Conservation (phyloP, 2,329 filamentous ascomycete species). For the Celoporthe dispersa region DNA sequence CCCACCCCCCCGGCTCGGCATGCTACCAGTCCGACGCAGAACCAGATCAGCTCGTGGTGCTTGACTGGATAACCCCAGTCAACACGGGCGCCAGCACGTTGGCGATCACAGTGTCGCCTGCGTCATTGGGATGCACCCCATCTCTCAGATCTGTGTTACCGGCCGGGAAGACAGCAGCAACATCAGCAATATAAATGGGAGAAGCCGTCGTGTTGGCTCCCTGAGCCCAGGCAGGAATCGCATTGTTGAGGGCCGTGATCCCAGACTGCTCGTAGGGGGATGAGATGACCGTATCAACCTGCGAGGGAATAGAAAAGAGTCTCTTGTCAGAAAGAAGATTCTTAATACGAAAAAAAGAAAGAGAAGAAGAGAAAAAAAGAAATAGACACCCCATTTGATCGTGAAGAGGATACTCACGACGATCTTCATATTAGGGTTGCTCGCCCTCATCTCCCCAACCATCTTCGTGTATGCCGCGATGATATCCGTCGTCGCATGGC, state of each 20-base stretch:
- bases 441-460: slow-evolving; percentile 41
- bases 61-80: slow-evolving; percentile 38
- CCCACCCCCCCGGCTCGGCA: background rate
- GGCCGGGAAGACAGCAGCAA: slow-evolving; percentile 40
- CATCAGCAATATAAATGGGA: slow-evolving; percentile 47
- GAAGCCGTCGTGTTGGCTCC: slow-evolving; percentile 42
- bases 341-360: no score
- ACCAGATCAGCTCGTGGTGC: background rate
- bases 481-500: slow-evolving; percentile 40
- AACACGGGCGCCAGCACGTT: slow-evolving; percentile 39
- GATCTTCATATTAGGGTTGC: slow-evolving; percentile 45
- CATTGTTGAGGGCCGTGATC: slow-evolving; percentile 33
- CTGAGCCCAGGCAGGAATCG: slow-evolving; percentile 42
- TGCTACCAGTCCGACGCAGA: background rate
- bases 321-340: background rate
- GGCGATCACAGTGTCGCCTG: slow-evolving; percentile 42
- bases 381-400: no score
- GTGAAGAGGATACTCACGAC: slow-evolving; percentile 39
- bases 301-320: background rate
- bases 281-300: slow-evolving; percentile 48
- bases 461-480: slow-evolving; percentile 46
- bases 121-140: slow-evolving; percentile 46
- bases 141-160: slow-evolving; percentile 40
- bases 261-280: slow-evolving; percentile 37
- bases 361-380: no score